Evolutionary conservation across 1,284 basidiomycete genomes (phyloP).

Genomic region (Stereum hirsutum): DNA sequence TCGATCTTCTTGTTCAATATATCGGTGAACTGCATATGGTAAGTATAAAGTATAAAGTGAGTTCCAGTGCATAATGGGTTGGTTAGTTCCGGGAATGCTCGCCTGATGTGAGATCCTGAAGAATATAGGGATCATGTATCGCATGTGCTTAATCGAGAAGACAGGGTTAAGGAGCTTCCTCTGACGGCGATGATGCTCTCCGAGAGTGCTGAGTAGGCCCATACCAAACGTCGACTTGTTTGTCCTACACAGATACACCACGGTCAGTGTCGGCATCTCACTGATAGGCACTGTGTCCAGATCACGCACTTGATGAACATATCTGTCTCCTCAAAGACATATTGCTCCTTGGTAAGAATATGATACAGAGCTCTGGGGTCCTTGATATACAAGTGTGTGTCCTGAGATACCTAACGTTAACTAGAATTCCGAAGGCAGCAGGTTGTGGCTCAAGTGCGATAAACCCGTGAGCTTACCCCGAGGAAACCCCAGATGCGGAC

Average conservation of each 20-base stretch:
- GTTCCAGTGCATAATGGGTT: neutral
- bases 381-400: slow-evolving; percentile 12
- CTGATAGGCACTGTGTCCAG: neutral
- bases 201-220: slow-evolving; percentile 13
- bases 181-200: slow-evolving; percentile 15
- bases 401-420: slow-evolving; percentile 3
- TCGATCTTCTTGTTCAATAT: slow-evolving; percentile 6
- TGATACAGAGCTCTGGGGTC: slow-evolving; percentile 19
- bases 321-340: slow-evolving; percentile 13
- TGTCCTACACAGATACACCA: slow-evolving; percentile 3
- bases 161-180: slow-evolving; percentile 21
- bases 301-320: slow-evolving; percentile 13
- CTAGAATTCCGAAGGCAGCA: neutral
- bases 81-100: no score
- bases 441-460: slow-evolving; percentile 1
- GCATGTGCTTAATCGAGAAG: slow-evolving; percentile 20
- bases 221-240: slow-evolving; percentile 11
- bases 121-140: slow-evolving; percentile 18
- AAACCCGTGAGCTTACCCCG: slow-evolving; percentile 3
- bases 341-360: slow-evolving; percentile 22
- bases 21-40: slow-evolving; percentile 8
- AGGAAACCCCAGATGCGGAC: slow-evolving; percentile 9
- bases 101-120: slow-evolving; percentile 18
- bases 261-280: neutral
- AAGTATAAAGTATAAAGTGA: neutral